A percentile compares a stretch with the other conserved stretches of the same genome.
Evolutionary conservation across 495 filamentous ascomycete genomes (phyloP).

Genomic region (Penicillium dipodomyicola): DNA sequence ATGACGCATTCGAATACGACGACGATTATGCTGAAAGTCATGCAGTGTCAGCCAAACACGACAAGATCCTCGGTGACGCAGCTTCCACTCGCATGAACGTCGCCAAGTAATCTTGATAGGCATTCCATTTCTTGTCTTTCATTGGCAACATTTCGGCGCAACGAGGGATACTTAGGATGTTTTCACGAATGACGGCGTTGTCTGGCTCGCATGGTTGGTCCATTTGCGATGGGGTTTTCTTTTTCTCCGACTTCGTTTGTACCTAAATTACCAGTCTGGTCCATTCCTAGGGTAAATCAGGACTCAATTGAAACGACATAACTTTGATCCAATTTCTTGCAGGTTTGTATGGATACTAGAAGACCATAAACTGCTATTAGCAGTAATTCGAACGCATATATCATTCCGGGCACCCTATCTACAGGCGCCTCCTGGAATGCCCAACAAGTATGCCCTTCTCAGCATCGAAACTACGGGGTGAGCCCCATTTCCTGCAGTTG

Average conservation of each 20-base stretch:
- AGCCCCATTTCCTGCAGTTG: slow-evolving; percentile 33
- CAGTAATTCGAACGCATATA: neutral
- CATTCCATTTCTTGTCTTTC: slow-evolving; percentile 7
- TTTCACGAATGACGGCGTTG: slow-evolving; percentile 33
- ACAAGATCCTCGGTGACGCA: slow-evolving; percentile 38
- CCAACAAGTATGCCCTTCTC: neutral
- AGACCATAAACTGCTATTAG: neutral
- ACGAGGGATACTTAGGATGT: slow-evolving; percentile 28
- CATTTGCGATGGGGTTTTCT: slow-evolving; percentile 20
- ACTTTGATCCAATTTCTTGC: neutral
- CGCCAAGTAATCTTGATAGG: slow-evolving; percentile 29
- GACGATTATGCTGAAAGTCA: slow-evolving; percentile 28
- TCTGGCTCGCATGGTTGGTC: slow-evolving; percentile 16
- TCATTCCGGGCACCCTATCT: neutral
- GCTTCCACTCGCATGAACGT: slow-evolving; percentile 47
- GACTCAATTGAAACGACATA: slow-evolving; percentile 17
- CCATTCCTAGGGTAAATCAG: neutral
- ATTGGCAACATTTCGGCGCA: slow-evolving; percentile 35
- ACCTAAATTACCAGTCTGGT: slow-evolving; percentile 22
- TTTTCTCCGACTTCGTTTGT: slow-evolving; percentile 27
- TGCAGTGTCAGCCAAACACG: slow-evolving; percentile 19
- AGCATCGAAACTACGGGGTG: slow-evolving; percentile 8
- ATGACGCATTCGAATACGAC: slow-evolving; percentile 50
- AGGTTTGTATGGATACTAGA: neutral
- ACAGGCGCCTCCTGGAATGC: neutral